A percentile compares a stretch with the other conserved stretches of the same genome.
phyloP scores from a whole-genome alignment of 306 rosid genomes.

The Vigna nakashimae region DNA sequence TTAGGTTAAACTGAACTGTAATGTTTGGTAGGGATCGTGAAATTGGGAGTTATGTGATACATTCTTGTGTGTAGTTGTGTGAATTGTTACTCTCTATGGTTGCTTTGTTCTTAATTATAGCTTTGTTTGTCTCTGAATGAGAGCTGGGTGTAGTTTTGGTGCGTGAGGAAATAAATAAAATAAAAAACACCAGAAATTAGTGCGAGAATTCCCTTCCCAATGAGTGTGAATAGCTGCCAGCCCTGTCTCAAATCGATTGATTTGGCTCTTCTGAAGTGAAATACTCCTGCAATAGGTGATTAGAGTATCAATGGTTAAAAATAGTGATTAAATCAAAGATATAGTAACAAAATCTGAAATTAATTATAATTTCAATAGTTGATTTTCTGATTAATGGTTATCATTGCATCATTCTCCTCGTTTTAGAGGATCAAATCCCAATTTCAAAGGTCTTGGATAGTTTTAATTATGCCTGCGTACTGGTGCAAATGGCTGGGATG shows the following conservation, averaged over 20 bases:
- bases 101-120: background rate
- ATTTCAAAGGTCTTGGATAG: background rate
- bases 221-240: background rate
- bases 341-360: background rate
- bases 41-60: background rate
- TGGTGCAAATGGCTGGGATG: background rate
- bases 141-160: background rate
- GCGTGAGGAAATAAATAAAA: background rate
- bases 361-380: background rate
- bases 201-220: background rate
- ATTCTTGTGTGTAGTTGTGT: background rate
- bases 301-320: too few species aligned
- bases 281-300: background rate
- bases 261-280: background rate
- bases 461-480: background rate
- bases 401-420: background rate
- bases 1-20: background rate
- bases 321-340: too few species aligned
- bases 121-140: background rate
- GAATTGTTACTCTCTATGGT: background rate
- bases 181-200: background rate
- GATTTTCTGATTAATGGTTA: background rate
- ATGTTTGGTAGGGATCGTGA: background rate
- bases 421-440: background rate
- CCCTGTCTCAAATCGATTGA: background rate